Evolutionary conservation across 371 early-diverging fungal genomes (phyloP), one percentile per base, ranked within the genome.

Genomic region (Polyrhizophydium stewartii): DNA sequence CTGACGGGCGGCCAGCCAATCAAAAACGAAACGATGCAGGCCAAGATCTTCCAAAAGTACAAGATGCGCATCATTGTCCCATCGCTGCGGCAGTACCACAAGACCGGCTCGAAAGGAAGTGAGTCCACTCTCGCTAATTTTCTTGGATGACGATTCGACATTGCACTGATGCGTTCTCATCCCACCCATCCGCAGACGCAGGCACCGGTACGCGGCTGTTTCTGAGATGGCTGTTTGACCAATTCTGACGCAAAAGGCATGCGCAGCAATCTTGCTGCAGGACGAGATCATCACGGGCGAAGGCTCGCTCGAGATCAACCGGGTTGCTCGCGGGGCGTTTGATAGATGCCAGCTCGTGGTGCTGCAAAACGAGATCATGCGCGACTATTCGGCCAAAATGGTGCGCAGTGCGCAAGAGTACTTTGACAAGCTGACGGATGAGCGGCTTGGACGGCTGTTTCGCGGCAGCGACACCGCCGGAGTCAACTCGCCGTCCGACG

Each of bases 391-490:
- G 0, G 57, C 56, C 2, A 38, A 66, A 32, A 13, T 76, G 21
- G 24, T 76, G 12, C 50, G 59, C 7, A 53, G 62, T 21, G 71
- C 74, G 1, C 63, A 67, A 49, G 47, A 31, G 2, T 69, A 69
- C 55, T 71, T 66, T 58, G 76, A 70, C 30, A 64, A 58, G 22
- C 68, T 82, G 5, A 50, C 67, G 6, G 83, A 82, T 52, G 83
- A 82, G 61, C 64, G 79, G 13, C 70, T 64, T 16, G 83, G 80
- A 2, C 55, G 73, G 24, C 64, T 80, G 37, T 80, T 79, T 55
- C 64, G 67, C 40, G 41, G 61, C 13, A 67, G 69, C 40, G 75
- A 73, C 0, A 52, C 53, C 13, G 59, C 73, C 31, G 66, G 66
- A 12, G 56, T 76, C 1, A 60, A 63, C 19, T 66, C 71, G 9